Evolutionary conservation across 164 flowering plant species (phyloP), one percentile per base, ranked within the genome.

Genomic region (Annona cherimola): DNA sequence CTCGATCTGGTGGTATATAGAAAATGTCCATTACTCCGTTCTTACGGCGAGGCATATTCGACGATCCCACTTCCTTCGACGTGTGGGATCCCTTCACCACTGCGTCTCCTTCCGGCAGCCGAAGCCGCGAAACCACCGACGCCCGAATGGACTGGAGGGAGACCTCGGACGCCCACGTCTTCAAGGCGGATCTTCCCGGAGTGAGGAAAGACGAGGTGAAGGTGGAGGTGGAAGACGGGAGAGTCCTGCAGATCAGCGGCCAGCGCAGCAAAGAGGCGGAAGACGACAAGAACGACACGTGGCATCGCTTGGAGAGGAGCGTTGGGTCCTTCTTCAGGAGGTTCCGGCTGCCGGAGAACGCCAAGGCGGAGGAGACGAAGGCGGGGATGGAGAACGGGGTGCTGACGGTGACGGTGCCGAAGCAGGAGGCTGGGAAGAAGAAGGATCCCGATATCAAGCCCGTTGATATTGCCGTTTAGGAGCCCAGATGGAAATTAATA

Each of bases 311-410:
- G 0, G 84, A 79, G 70, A 63, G 81, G 7, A 78, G 80, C 73
- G 60, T 73, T 4, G 82, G 85, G 4, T 73, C 70, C 73, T 83
- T 83, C 50, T 43, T 74, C 7, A 68, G 83, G 40, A 62, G 83
- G 39, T 82, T 82, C 72, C 40, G 85, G 50, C 68, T 82, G 69
- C 85, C 85, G 18, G 82, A 83, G 62, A 79, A 83, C 41, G 80
- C 80, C 0, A 80, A 74, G 73, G 73, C 75, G 45, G 79, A 79
- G 4, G 63, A 75, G 54, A 77, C 79, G 55, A 80, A 68, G 75
- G 81, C 85, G 0, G 8, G 66, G 5, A 80, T 80, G 78, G 81
- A 78, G 79, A 78, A 71, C 26, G 83, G 83, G 16, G 79, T 81
- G 45, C 77, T 79, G 2, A 81, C 78, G 3, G 81, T 81, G 42